Evolutionary conservation across 176 grass and related monocot genomes (phyloP), one percentile per base, ranked within the genome.

Genomic region (Rhynchospora tenuis): DNA sequence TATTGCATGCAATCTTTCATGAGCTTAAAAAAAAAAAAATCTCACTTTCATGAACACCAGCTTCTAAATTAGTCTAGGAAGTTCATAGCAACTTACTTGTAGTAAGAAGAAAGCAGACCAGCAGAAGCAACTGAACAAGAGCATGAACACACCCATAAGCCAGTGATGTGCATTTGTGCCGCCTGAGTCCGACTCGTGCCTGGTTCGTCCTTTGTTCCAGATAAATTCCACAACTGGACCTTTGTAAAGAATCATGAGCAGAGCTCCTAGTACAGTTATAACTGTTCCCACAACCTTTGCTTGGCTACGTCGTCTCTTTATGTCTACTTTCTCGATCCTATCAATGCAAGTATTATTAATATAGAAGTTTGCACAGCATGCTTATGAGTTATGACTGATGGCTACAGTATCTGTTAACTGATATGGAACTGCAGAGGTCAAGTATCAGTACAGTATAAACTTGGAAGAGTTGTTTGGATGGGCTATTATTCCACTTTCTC

Each of bases 31-130:
- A n/a, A n/a, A n/a, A n/a, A n/a, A n/a, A n/a, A n/a, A 79, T 58
- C 51, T n/a, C 33, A 38, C 45, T 16, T 16, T 78, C 33, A 19
- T 79, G 22, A 33, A 56, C 73, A 46, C 43, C 27, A 15, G 45
- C 28, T 56, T 56, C 73, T 78, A 48, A 2, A 52, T 52, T 75
- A 62, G 22, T 73, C 24, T 71, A 22, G n/a, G 71, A 59, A 26
- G n/a, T 70, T 42, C 26, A 42, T 51, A 74, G 45, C 24, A 76
- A 45, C 60, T 82, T 87, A 92, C 94, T 83, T 97, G 94, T 51
- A 97, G 77, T 22, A 97, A 73, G 86, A 97, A 94, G 87, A 97
- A 97, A 47, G 80, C 85, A 13, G 94, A 94, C 94, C 94, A 97
- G 70, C 90, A 91, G 83, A 97, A 94, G 87, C 88, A 92, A 74